Evolutionary conservation across 139 green algal genomes (phyloP).

Genomic region (Asterochloris erici): DNA sequence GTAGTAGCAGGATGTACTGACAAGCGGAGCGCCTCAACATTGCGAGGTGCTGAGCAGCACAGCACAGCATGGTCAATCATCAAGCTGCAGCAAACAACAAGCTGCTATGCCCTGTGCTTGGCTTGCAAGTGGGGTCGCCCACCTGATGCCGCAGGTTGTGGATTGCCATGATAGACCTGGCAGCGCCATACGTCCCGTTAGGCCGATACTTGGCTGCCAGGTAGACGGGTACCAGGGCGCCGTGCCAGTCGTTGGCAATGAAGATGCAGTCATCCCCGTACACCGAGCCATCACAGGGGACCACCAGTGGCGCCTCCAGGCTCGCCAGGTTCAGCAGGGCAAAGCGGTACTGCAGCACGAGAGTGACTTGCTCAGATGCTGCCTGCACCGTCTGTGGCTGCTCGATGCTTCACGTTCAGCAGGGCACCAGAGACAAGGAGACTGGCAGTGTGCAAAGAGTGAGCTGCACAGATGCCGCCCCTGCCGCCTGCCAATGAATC

Average conservation of each 20-base stretch:
- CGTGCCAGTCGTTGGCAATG: constrained; percentile 72
- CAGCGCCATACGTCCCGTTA: constrained; percentile 66
- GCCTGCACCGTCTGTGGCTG: no score
- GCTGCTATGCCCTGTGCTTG: no score
- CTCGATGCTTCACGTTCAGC: neutral
- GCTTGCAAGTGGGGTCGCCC: neutral
- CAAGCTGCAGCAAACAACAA: no score
- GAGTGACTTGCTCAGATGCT: no score
- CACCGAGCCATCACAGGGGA: constrained; percentile 32
- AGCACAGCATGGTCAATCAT: no score
- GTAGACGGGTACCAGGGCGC: constrained; percentile 73
- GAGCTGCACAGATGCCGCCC: neutral
- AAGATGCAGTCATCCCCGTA: constrained; percentile 51
- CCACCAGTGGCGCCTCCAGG: constrained; percentile 66
- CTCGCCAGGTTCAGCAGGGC: constrained; percentile 65
- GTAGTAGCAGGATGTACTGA: no score
- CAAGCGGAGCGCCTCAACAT: no score
- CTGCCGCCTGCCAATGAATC: neutral
- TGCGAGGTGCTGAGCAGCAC: no score
- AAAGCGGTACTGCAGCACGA: constrained; percentile 64
- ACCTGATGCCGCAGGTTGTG: constrained; percentile 89
- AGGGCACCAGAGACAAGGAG: neutral
- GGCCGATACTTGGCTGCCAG: constrained; percentile 82
- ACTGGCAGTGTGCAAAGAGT: no score
- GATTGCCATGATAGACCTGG: constrained; percentile 75